These are phyloP conservation scores for Stagonosporopsis cucurbitacearum DNA, from an alignment of 2,329 filamentous ascomycete species.

Conservation along the genomic window DNA sequence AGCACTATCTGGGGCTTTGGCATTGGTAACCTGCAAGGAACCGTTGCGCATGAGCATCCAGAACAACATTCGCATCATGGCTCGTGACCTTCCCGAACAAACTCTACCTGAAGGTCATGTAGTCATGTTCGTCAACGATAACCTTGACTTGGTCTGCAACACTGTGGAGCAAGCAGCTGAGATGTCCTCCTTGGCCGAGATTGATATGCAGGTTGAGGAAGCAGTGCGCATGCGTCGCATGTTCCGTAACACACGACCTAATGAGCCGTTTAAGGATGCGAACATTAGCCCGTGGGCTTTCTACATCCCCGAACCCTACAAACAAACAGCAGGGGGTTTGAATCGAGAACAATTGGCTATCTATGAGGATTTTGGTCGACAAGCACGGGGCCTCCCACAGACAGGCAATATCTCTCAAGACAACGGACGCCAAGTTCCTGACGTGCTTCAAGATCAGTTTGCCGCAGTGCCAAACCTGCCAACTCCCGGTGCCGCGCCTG, in stretches of 20 bases:
- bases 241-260: slow-evolving; percentile 76
- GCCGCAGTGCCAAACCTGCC: slow-evolving; percentile 66
- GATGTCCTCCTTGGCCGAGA: slow-evolving; percentile 89
- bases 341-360: slow-evolving; percentile 94
- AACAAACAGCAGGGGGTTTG: slow-evolving; percentile 79
- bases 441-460: slow-evolving; percentile 68
- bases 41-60: slow-evolving; percentile 95
- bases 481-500: slow-evolving; percentile 67
- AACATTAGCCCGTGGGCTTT: slow-evolving; percentile 88
- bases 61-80: slow-evolving; percentile 92
- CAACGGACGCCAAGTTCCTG: slow-evolving; percentile 65
- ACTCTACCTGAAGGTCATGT: slow-evolving; percentile 93
- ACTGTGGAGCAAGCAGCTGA: slow-evolving; percentile 97
- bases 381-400: slow-evolving; percentile 71
- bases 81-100: slow-evolving; percentile 67
- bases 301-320: slow-evolving; percentile 92
- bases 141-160: slow-evolving; percentile 88
- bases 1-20: slow-evolving; percentile 89
- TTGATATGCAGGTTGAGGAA: slow-evolving; percentile 87
- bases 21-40: slow-evolving; percentile 97
- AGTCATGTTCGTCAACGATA: slow-evolving; percentile 98
- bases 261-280: slow-evolving; percentile 83
- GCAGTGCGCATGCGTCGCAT: slow-evolving; percentile 79
- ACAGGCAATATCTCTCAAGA: slow-evolving; percentile 64
- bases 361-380: slow-evolving; percentile 93